Percentiles rank a stretch among this genome's conserved stretches.
Evolutionary conservation across 192 early-diverging fungal genomes (phyloP).

Genomic region (Coemansia umbellata): DNA sequence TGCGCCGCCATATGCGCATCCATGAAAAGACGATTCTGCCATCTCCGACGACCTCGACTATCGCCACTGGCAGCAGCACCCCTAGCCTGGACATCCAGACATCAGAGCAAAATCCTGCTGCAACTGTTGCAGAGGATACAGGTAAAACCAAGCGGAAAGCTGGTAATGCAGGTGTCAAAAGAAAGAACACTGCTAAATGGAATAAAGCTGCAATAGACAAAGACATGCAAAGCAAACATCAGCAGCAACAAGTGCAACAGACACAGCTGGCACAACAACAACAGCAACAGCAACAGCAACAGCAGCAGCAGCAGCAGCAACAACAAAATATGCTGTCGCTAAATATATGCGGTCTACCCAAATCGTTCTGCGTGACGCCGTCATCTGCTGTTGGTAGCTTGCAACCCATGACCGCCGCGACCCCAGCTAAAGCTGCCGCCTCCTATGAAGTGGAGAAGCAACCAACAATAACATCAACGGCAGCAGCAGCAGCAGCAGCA

Average conservation of each 20-base stretch:
- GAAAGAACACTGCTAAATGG: no score
- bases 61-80: neutral
- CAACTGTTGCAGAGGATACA: neutral
- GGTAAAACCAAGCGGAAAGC: neutral
- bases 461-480: no score
- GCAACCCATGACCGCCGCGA: neutral
- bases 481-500: neutral
- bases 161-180: neutral
- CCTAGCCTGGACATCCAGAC: neutral
- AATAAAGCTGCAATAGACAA: no score
- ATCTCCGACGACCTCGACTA: neutral
- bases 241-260: no score
- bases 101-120: neutral
- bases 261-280: no score
- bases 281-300: no score
- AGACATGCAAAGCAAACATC: no score
- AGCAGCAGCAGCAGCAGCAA: neutral
- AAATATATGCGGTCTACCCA: neutral
- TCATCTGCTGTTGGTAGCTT: neutral
- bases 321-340: neutral
- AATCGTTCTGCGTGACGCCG: neutral
- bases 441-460: neutral
- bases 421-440: no score
- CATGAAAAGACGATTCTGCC: conserved; percentile 25
- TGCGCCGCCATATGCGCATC: conserved; percentile 44